Base-by-base conservation (phyloP, 345 rosid species). In the Eucalyptus regnans region DNA sequence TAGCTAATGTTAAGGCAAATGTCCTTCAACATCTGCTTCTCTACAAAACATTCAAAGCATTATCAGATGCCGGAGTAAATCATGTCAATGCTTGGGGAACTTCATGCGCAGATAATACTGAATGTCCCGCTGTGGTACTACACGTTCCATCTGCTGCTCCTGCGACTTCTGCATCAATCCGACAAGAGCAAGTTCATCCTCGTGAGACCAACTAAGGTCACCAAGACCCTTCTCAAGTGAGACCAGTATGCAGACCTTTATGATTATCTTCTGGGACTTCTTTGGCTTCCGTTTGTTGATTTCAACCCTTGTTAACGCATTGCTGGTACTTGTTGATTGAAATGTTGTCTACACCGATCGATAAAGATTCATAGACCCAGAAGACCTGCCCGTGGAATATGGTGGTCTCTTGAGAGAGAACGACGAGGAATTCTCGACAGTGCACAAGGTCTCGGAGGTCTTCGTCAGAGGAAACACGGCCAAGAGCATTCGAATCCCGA, bases 121-220 rank as follows among this genome's bases (percentile, higher is more conserved):
- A 94, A 95, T 68, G 95, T 93, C 13, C 95, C 96, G 12, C 93
- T 95, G 16, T 92, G 96, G 96, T 94, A 90, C 93, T 93, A 93
- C 88, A 90, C 92, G 7, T 93, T 90, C 71, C 96, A 91, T 71
- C 52, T 86, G 31, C 83, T 94, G 88, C 87, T 87, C 18, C 88
- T 90, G 46, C 91, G 89, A 89, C 51, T 95, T 56, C 62, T 86
- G 46, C 89, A 68, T 58, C 92, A 85, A 41, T 91, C 89, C 86
- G 25, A 88, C 8, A 90, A 88, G 41, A 66, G 51, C 87, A 93
- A 93, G 87, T 89, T 93, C 86, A 86, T 93, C 84, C 90, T 94
- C 80, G 92, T 92, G 50, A 91, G 96, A 89, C 93, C 95, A 54
- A 91, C 94, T 46, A 91, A 90, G 37, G 94, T 89, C 87, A 90